These are phyloP conservation scores for Xenosphaeropsis pyriputrescens DNA, from an alignment of 2,329 filamentous ascomycete species.

Conservation along the genomic window DNA sequence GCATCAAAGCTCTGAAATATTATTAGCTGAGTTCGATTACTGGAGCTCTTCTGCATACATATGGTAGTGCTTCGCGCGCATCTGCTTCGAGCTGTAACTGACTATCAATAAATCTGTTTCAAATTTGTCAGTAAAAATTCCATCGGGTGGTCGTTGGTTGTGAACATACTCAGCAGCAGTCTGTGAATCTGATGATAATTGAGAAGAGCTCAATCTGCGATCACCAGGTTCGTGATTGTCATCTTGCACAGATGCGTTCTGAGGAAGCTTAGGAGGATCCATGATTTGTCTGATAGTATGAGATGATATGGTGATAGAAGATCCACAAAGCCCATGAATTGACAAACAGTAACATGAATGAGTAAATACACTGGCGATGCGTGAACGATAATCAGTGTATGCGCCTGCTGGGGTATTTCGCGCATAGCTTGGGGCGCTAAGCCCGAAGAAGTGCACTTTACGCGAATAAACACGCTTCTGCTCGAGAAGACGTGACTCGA, in stretches of 20 bases:
- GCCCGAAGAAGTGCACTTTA: too few species aligned
- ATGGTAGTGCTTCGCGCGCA: conserved; percentile 86
- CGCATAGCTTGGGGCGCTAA: too few species aligned
- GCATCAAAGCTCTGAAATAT: conserved; percentile 67
- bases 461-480: too few species aligned
- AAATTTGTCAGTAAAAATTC: not conserved
- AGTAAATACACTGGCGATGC: conserved; percentile 3
- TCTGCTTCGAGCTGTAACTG: conserved; percentile 89
- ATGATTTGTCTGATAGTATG: too few species aligned
- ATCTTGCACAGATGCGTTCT: too few species aligned
- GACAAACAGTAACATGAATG: conserved; percentile 21
- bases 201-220: conserved; percentile 36
- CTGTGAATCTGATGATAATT: conserved; percentile 34
- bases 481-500: too few species aligned
- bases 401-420: too few species aligned
- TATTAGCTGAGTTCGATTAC: conserved; percentile 1
- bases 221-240: not conserved
- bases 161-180: conserved; percentile 28
- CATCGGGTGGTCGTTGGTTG: not conserved
- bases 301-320: too few species aligned
- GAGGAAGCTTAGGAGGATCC: too few species aligned
- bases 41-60: conserved; percentile 37
- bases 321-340: conserved; percentile 15
- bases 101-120: conserved; percentile 62
- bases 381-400: not conserved